Evolutionary conservation across 202 grass and related monocot species (phyloP).

Genomic region (Panicum hallii): DNA sequence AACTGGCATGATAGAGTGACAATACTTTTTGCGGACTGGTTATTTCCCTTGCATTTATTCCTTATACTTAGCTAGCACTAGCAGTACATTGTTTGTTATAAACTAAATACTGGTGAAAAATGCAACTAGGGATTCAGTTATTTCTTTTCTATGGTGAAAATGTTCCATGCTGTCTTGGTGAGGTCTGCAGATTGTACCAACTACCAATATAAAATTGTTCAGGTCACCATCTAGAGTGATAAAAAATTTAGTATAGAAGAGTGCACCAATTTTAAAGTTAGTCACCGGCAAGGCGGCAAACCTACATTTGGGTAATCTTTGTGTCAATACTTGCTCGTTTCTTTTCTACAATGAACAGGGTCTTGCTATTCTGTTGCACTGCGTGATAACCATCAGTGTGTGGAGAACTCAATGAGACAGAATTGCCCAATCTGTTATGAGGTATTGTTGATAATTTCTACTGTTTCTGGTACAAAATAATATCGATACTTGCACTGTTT

Average conservation of each 20-base stretch:
- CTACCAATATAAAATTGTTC: constrained; percentile 15
- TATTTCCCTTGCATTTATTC: not conserved
- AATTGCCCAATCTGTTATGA: constrained; percentile 98
- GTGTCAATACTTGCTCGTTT: constrained; percentile 18
- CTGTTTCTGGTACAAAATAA: constrained; percentile 39
- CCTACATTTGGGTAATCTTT: not conserved
- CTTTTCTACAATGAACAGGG: constrained; percentile 57
- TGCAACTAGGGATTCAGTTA: not conserved
- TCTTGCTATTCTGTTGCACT: constrained; percentile 78
- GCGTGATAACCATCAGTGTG: constrained; percentile 78
- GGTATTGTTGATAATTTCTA: constrained; percentile 52
- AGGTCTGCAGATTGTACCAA: not conserved
- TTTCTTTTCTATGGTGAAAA: constrained; percentile 22
- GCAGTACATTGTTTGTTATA: not conserved
- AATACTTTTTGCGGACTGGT: not conserved
- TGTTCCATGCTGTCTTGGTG: not conserved
- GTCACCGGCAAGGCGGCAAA: not conserved
- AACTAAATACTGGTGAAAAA: not conserved
- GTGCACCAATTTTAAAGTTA: not conserved
- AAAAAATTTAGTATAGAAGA: not conserved
- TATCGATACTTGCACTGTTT: constrained; percentile 24
- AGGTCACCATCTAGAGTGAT: constrained; percentile 1
- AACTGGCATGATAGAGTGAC: constrained; percentile 2
- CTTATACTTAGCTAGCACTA: not conserved
- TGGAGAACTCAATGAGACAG: constrained; percentile 98